Evolutionary conservation across 306 rosid genomes (phyloP).

Genomic region (Malus orientalis): DNA sequence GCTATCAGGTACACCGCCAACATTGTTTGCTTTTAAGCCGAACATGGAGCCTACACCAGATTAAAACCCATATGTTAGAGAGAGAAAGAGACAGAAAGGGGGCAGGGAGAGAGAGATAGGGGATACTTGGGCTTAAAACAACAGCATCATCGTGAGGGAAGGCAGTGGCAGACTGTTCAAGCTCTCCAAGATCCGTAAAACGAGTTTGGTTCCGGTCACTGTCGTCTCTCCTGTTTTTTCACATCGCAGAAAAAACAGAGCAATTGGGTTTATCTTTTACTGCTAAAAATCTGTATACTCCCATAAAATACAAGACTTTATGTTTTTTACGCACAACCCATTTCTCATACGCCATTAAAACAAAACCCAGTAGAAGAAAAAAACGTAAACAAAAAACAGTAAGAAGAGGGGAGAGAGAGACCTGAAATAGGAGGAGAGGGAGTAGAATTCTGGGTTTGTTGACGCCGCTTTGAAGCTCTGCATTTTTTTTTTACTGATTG

Average conservation of each 20-base stretch:
- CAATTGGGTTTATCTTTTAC: slow-evolving; percentile 6
- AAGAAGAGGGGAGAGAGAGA: background rate
- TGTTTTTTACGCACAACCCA: background rate
- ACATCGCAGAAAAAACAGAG: slow-evolving; percentile 19
- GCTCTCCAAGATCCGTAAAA: slow-evolving; percentile 58
- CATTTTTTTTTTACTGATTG: slow-evolving; percentile 20
- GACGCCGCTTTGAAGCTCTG: slow-evolving; percentile 52
- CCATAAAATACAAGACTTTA: background rate
- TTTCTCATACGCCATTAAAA: background rate
- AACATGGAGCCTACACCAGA: slow-evolving; percentile 46
- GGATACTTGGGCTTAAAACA: slow-evolving; percentile 73
- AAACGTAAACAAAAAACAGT: background rate
- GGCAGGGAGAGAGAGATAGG: background rate
- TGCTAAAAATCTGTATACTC: background rate
- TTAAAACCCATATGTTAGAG: background rate
- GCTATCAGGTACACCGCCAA: slow-evolving; percentile 37
- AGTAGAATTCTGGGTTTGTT: slow-evolving; percentile 39
- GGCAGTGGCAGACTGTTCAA: slow-evolving; percentile 49
- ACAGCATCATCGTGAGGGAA: slow-evolving; percentile 59
- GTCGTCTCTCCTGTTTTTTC: slow-evolving; percentile 66
- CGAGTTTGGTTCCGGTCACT: slow-evolving; percentile 31
- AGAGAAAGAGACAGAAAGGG: background rate
- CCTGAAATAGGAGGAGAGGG: background rate
- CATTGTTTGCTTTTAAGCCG: slow-evolving; percentile 45
- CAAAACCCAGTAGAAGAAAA: background rate